Evolutionary conservation across 495 filamentous ascomycete genomes (phyloP), one percentile per base, ranked within the genome.

Genomic region (Neurospora sp.): DNA sequence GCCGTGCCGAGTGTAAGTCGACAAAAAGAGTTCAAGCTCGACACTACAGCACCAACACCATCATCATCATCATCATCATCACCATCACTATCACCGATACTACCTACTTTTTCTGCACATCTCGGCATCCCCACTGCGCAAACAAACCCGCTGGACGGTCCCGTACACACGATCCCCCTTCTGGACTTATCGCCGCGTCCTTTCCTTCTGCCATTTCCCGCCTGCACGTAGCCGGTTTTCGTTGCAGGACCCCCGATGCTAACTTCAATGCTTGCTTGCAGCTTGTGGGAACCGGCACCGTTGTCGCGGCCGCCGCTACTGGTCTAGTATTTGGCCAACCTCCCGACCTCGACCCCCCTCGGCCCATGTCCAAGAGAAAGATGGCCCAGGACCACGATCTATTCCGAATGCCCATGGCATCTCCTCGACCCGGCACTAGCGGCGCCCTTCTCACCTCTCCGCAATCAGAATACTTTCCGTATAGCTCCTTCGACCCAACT

Each of bases 1-100:
- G 86, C 88, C 48, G 83, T 90, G 80, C 88, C 88, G 77, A 90
- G 86, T 84, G 88, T 90, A 85, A 88, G 88, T 89, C 37, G 48
- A 23, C 31, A 76, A 70, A 75, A 75, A 44, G 42, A 44, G 38
- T 54, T 59, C 39, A 11, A 71, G 31, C n/a, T 31, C 70, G 27
- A 39, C 70, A 39, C 40, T 1, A 23, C 20, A 20, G 4, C 27
- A 62, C 54, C 20, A 39, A 3, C 37, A 46, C 39, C 71, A 73
- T 31, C 20, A 72, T 16, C 3, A 39, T 27, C n/a, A n/a, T 1
- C 9, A 27, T 9, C 69, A 40, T 11, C 10, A 39, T 16, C 69
- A 41, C 20, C 69, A 14, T 12, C 69, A 41, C 35, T 12, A 14
- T 18, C 69, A 70, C 35, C n/a, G 31, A 70, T 41, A 41, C 27